Percentiles rank a stretch among this genome's conserved stretches.
These are phyloP conservation scores for Mycotypha africana DNA, from an alignment of 371 early-diverging fungal species.

Conservation along the genomic window DNA sequence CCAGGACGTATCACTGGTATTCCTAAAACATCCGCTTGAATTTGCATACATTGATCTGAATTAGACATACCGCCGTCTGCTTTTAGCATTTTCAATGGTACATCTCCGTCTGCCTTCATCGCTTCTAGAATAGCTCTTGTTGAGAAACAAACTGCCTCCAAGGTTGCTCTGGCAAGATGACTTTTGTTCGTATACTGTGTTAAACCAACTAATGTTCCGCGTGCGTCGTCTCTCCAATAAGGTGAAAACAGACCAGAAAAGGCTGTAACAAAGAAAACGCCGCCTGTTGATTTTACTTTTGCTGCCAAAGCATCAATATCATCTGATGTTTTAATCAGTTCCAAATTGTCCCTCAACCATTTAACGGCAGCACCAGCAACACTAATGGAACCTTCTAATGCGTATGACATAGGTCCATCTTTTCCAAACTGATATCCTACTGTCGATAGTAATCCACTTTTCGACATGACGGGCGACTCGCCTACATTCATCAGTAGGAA, in stretches of 20 bases:
- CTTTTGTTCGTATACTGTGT: conserved; percentile 84
- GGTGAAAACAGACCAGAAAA: conserved; percentile 94
- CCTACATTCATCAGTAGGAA: conserved; percentile 96
- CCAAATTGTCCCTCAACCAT: conserved; percentile 87
- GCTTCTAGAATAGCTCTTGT: conserved; percentile 85
- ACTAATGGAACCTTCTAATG: conserved; percentile 92
- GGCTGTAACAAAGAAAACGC: conserved; percentile 92
- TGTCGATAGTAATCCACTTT: conserved; percentile 84
- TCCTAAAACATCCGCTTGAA: conserved; percentile 83
- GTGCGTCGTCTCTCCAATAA: conserved; percentile 91
- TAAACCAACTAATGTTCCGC: conserved; percentile 83
- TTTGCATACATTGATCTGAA: conserved; percentile 86
- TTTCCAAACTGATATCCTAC: conserved; percentile 87
- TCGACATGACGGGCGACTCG: conserved; percentile 63
- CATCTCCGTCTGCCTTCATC: conserved; percentile 69
- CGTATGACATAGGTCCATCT: conserved; percentile 68
- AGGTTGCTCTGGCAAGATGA: conserved; percentile 82
- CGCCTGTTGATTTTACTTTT: conserved; percentile 71
- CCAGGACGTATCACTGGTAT: conserved; percentile 65
- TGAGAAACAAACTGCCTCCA: conserved; percentile 90
- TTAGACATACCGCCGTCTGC: conserved; percentile 93
- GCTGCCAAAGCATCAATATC: conserved; percentile 58
- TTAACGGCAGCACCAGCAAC: conserved; percentile 91
- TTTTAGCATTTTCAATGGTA: conserved; percentile 59
- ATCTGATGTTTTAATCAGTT: conserved; percentile 61